phyloP scores from a whole-genome alignment of 441 rosid genomes.

The Brassica hybrid region DNA sequence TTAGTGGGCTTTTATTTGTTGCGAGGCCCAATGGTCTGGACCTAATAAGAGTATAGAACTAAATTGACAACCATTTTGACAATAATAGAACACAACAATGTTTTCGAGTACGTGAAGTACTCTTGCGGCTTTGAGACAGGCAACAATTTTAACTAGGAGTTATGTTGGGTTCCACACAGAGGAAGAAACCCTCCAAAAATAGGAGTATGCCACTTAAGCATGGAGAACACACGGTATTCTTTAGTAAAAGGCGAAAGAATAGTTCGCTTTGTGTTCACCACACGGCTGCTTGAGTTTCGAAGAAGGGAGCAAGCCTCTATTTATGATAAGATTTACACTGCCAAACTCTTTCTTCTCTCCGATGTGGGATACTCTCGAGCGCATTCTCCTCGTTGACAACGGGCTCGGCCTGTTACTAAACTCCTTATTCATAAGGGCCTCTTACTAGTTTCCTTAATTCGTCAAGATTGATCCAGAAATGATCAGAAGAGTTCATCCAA shows the following conservation, averaged over 20 bases:
- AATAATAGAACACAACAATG: too few relatives aligned
- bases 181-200: not conserved
- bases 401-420: not conserved
- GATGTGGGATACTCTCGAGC: slow-evolving; percentile 22
- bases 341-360: not conserved
- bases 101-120: too few relatives aligned
- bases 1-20: too few relatives aligned
- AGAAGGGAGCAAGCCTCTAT: not conserved
- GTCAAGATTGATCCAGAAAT: too few relatives aligned
- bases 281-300: slow-evolving; percentile 46
- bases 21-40: too few relatives aligned
- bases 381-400: not conserved
- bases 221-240: slow-evolving; percentile 62
- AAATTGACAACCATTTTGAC: too few relatives aligned
- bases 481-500: too few relatives aligned
- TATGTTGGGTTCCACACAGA: too few relatives aligned
- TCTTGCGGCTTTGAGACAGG: too few relatives aligned
- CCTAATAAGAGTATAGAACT: too few relatives aligned
- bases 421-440: not conserved
- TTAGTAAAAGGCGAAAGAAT: slow-evolving; percentile 85
- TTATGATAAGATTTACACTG: not conserved
- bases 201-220: slow-evolving; percentile 1
- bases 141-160: too few relatives aligned
- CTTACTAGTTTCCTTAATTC: too few relatives aligned
- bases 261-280: slow-evolving; percentile 67